Evolutionary conservation across 768 basidiomycete species (phyloP), one percentile per base, ranked within the genome.

Genomic region (Tylopilus cervinicoccineus): DNA sequence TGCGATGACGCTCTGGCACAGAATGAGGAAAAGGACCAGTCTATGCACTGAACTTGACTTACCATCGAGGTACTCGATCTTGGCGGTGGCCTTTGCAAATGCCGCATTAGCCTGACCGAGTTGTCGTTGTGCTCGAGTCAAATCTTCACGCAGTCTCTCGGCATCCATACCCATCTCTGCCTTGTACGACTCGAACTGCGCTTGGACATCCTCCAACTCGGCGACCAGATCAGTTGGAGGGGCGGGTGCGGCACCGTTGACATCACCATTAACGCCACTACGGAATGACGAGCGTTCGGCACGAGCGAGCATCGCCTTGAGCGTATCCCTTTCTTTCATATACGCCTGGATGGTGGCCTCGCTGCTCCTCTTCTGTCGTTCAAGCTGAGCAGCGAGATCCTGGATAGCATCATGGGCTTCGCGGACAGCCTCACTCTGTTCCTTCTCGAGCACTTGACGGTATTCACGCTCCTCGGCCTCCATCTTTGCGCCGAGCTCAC

Each of bases 401-500:
- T 84, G 78, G 57, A 98, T 93, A 1, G 89, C 84, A 45, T 88
- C 84, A 50, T 93, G 88, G 0, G 95, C 95, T 67, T 96, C 92
- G 29, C 79, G 76, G 10, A 98, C 76, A 0, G 92, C 91, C 57
- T 85, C 84, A 23, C 74, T 76, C 57, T 90, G 88, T 61, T 88
- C 89, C 56, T 71, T 76, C 55, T 89, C 83, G 67, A 88, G 79
- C 6, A 69, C 64, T 40, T 81, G 83, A 37, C 78, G 77, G 55
- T 87, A 86, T 22, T 90, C 88, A 54, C 74, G 76, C 67, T 95
- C 92, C 57, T 88, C 86, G 6, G 73, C 73, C 69, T 98, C 96
- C 77, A 97, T 79, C 72, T 88, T 86, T 31, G 76, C 69, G 6
- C 88, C 92, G 32, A 98, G 75, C 47, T 89, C 87, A 16, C 94